Conservation (phyloP, 2,329 filamentous ascomycete species). For the Pleomassaria siparia region DNA sequence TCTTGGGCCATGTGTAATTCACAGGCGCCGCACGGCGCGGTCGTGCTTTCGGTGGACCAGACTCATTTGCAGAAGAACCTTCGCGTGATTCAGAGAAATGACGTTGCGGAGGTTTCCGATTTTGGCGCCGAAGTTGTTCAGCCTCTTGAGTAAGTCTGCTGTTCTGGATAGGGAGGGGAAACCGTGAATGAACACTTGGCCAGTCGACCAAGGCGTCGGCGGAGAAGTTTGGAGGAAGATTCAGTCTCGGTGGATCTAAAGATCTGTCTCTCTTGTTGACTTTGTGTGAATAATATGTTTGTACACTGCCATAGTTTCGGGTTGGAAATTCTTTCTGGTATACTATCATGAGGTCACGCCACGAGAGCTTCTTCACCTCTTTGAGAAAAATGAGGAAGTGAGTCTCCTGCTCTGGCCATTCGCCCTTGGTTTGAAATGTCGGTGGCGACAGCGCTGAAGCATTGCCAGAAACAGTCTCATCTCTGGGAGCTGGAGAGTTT, state of each 20-base stretch:
- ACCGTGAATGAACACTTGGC: slow-evolving; percentile 15
- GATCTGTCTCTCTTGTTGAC: slow-evolving; percentile 29
- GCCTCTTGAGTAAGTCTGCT: not conserved
- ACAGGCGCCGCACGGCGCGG: slow-evolving; percentile 25
- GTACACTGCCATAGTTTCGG: slow-evolving; percentile 26
- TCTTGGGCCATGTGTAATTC: slow-evolving; percentile 31
- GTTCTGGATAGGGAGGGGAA: slow-evolving; percentile 3
- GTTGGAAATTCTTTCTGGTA: slow-evolving; percentile 33
- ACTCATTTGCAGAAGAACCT: slow-evolving; percentile 19
- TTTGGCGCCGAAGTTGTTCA: not conserved
- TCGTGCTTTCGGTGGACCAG: slow-evolving; percentile 15
- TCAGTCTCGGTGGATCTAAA: slow-evolving; percentile 23
- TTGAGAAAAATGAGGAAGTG: slow-evolving; percentile 45
- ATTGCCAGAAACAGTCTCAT: no score
- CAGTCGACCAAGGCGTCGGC: slow-evolving; percentile 28
- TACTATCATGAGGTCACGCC: slow-evolving; percentile 42
- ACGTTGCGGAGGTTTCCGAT: not conserved
- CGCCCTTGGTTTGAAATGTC: not conserved
- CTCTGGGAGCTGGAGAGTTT: not conserved
- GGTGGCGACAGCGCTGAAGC: no score
- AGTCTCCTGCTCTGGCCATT: slow-evolving; percentile 19
- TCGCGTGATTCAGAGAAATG: not conserved
- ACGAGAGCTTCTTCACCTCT: slow-evolving; percentile 41
- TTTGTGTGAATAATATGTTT: slow-evolving; percentile 30
- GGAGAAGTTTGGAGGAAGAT: slow-evolving; percentile 27